Evolutionary conservation across 225 moss, liverwort and hornwort genomes (phyloP).

Genomic region (Takakia lepidozioides): DNA sequence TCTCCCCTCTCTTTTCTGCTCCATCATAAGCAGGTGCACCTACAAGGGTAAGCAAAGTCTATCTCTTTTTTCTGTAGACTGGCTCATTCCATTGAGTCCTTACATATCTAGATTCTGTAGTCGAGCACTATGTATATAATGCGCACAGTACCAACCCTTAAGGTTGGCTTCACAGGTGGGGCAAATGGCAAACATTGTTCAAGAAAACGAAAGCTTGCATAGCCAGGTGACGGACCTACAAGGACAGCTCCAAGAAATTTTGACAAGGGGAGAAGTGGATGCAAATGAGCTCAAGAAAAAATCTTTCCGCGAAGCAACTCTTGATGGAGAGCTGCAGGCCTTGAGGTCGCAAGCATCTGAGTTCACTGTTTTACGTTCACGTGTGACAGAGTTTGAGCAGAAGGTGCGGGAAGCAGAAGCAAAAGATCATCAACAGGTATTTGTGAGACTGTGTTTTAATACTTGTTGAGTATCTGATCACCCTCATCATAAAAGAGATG

Average conservation of each 20-base stretch:
- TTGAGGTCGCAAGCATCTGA: constrained; percentile 25
- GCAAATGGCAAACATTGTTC: constrained; percentile 17
- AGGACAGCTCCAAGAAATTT: constrained; percentile 7
- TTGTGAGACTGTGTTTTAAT: no score
- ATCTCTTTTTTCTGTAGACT: no score
- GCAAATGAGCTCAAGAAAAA: constrained; percentile 24
- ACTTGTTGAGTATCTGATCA: no score
- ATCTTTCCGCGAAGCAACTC: constrained; percentile 39
- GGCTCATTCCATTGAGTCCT: no score
- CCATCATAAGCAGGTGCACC: no score
- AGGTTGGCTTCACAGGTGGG: no score
- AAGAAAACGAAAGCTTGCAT: constrained; percentile 13
- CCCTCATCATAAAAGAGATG: no score
- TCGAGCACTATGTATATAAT: no score
- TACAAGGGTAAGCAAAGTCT: no score
- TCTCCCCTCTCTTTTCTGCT: no score
- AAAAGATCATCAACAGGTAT: constrained; percentile 35
- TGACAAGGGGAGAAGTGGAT: constrained; percentile 6
- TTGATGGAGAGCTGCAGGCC: constrained; percentile 45
- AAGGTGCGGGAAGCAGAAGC: constrained; percentile 25
- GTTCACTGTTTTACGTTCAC: constrained; percentile 18
- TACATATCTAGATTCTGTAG: no score
- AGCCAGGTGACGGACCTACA: constrained; percentile 14
- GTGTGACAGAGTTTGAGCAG: constrained; percentile 20
- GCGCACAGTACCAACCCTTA: no score